Base-by-base conservation (phyloP, 768 basidiomycete species). In the Phanerochaete sordida region DNA sequence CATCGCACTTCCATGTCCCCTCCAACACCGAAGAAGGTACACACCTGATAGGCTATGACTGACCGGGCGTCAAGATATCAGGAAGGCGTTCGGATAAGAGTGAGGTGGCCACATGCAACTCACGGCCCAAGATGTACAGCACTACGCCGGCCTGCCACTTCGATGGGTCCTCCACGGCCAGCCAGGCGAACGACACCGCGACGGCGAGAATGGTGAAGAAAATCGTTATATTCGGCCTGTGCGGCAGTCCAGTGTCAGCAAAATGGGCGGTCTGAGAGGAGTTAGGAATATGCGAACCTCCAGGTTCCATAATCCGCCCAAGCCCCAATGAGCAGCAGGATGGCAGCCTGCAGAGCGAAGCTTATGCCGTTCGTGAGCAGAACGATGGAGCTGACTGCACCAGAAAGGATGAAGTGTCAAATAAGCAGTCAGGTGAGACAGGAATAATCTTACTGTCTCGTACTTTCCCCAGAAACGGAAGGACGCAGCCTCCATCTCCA, bases 301-400 rank as follows among this genome's bases (percentile, higher is more conserved):
- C 88, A 90, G 16, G 75, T 73, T n/a, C 90, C 90, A 69, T 91
- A 92, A 69, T 91, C 90, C 0, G 89, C 88, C 86, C 89, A 91
- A 3, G 88, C 86, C 3, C 89, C 90, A 28, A 91, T 82, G 13
- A 80, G 65, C 24, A 91, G 71, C 43, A 92, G 73, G 16, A 91
- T 66, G 16, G 79, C 81, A 0, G 88, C 87, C 72, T 92, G 90
- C 27, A 91, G 79, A 0, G 87, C 88, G 66, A 91, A 91, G 61
- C 86, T 87, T 46, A 92, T 84, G 3, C 90, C 90, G 65, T 91
- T 91, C 8, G 88, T 90, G 57, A 90, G 76, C 26, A 91, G 78
- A 4, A 91, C 87, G 62, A 91, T 88, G 2, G 89, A 87, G 65
- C 89, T 91, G 58, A 89, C 87, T 89, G 65, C 19, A 24, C 21